phyloP scores from a whole-genome alignment of 164 flowering plant species.

The Nymphaea colorata region DNA sequence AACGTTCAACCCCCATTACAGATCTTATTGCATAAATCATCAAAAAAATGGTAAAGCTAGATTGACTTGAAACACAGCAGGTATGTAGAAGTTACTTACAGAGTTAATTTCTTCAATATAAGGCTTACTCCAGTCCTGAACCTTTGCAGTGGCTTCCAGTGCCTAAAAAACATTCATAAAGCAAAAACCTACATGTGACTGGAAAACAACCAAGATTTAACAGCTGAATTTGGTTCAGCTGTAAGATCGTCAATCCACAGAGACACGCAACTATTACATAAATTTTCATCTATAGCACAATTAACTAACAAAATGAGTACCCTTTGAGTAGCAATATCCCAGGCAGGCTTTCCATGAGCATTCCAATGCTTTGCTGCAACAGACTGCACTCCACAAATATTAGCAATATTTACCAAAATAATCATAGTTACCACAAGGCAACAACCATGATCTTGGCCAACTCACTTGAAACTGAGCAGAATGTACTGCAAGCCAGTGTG shows the following conservation, averaged over 20 bases:
- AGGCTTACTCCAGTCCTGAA: conserved; percentile 75
- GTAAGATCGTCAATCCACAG: not conserved
- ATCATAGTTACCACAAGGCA: not conserved
- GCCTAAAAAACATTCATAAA: conserved; percentile 31
- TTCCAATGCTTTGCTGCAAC: conserved; percentile 23
- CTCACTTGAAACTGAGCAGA: conserved; percentile 43
- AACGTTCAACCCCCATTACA: too few species aligned
- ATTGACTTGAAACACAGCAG: not conserved
- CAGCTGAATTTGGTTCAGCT: not conserved
- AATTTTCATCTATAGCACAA: not conserved
- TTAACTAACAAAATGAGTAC: conserved; percentile 6
- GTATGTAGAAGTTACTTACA: conserved; percentile 27
- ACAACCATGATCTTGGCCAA: not conserved
- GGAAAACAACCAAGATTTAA: too few species aligned
- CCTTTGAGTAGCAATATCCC: conserved; percentile 26
- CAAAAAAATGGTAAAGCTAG: too few species aligned
- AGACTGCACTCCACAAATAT: conserved; percentile 23
- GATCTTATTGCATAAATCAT: too few species aligned
- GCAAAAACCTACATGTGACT: not conserved
- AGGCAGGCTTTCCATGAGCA: conserved; percentile 31
- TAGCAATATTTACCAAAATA: not conserved
- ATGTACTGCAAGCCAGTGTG: conserved; percentile 80
- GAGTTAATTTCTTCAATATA: conserved; percentile 59
- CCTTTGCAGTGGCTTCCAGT: conserved; percentile 47
- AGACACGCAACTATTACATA: not conserved